These are phyloP conservation scores for Zangia roseola DNA, from an alignment of 768 basidiomycete genomes.

Conservation along the genomic window DNA sequence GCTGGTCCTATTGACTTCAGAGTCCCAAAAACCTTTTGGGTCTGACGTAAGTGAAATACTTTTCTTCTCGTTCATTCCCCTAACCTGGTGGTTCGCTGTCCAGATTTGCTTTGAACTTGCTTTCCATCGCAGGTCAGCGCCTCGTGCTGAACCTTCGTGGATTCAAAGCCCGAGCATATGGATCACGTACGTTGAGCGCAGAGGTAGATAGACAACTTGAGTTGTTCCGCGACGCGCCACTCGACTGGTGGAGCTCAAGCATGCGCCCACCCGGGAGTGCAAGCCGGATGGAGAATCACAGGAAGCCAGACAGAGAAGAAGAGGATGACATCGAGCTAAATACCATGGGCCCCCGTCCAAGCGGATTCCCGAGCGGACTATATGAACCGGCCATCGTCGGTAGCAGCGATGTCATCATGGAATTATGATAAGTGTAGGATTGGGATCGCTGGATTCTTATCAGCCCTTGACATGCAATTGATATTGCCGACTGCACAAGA, in stretches of 20 bases:
- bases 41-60: background rate
- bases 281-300: background rate
- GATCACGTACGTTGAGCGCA: slow-evolving; percentile 5
- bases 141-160: slow-evolving; percentile 17
- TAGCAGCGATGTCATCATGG: too few species aligned
- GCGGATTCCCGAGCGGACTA: too few species aligned
- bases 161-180: slow-evolving; percentile 9
- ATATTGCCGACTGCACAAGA: too few species aligned
- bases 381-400: too few species aligned
- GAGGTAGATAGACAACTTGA: slow-evolving; percentile 18
- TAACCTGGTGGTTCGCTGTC: too few species aligned
- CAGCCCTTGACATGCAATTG: too few species aligned
- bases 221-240: background rate
- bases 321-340: background rate
- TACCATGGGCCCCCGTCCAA: too few species aligned
- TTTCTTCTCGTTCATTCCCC: too few species aligned
- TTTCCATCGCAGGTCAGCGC: slow-evolving; percentile 22
- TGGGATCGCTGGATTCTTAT: too few species aligned
- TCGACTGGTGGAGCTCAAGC: background rate
- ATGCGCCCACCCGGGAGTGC: background rate
- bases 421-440: too few species aligned
- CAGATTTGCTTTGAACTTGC: slow-evolving; percentile 11
- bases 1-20: background rate
- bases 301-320: background rate
- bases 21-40: background rate